These are phyloP conservation scores for Plasmodium inui DNA, from an alignment of 169 alveolate species.

Conservation along the genomic window DNA sequence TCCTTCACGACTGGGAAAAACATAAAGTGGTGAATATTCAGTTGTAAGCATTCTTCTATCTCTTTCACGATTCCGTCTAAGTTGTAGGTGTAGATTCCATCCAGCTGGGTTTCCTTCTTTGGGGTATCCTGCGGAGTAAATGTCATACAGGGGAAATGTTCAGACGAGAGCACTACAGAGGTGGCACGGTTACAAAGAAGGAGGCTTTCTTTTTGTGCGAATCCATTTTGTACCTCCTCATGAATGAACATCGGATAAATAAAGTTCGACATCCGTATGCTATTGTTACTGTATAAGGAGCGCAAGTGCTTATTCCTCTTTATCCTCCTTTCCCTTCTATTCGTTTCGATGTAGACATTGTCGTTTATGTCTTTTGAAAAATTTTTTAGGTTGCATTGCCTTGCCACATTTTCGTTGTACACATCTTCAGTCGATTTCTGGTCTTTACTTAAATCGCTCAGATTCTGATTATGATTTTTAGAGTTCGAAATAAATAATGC, in stretches of 20 bases:
- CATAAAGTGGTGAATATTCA: slow-evolving; percentile 80
- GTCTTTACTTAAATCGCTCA: slow-evolving; percentile 11
- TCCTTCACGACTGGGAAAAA: slow-evolving; percentile 80
- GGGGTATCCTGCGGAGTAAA: slow-evolving; percentile 54
- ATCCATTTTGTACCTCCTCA: slow-evolving; percentile 73
- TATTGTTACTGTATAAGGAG: slow-evolving; percentile 72
- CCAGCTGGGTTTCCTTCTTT: slow-evolving; percentile 76
- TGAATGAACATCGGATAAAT: slow-evolving; percentile 82
- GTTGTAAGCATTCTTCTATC: slow-evolving; percentile 77
- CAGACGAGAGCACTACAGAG: not conserved
- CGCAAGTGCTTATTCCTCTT: slow-evolving; percentile 60
- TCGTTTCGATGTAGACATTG: slow-evolving; percentile 67
- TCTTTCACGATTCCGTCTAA: slow-evolving; percentile 77
- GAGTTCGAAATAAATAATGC: not conserved
- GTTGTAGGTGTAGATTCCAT: slow-evolving; percentile 77
- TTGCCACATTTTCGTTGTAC: slow-evolving; percentile 37
- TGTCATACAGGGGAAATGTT: not conserved
- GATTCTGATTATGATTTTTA: slow-evolving; percentile 29
- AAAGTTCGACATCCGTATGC: slow-evolving; percentile 79
- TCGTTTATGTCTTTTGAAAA: slow-evolving; percentile 55
- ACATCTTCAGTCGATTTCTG: slow-evolving; percentile 50
- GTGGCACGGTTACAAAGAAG: not conserved
- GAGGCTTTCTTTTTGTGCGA: not conserved
- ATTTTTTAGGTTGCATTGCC: slow-evolving; percentile 1
- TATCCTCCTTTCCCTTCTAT: slow-evolving; percentile 68